Evolutionary conservation across 192 early-diverging fungal genomes (phyloP), one percentile per base, ranked within the genome.

Genomic region (Podila clonocystis): DNA sequence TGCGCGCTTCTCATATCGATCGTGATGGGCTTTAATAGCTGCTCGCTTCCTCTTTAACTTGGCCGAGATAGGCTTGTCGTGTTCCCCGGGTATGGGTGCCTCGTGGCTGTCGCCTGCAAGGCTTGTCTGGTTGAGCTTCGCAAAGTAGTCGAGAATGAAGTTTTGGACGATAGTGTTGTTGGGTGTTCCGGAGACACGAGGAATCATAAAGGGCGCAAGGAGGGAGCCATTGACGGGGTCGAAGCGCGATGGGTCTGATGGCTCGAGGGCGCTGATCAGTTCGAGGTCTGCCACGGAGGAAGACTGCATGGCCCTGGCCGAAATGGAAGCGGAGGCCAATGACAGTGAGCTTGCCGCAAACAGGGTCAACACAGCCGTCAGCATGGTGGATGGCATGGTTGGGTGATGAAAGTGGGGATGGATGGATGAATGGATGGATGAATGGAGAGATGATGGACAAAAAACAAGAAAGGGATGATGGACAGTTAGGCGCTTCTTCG

Each of bases 111-210:
- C 20, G 24, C 64, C 75, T 0, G 76, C 49, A 24, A 78, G 50
- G 50, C 68, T 72, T 15, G 76, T 68, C 20, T 58, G 20, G 61
- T 79, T 79, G 7, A 96, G 83, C n/a, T 80, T 70, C 4, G 74
- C 71, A 68, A 97, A 90, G 28, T 87, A 85, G 12, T 85, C 74
- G 1, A 91, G 90, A 59, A 98, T 91, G 63, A 90, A 92, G 0
- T 90, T 57, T 60, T 93, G 93, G 5, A 96, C 94, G 28, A 85
- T 82, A 2, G 57, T 60, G 75, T 96, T 94, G 30, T 84, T 88
- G 28, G 86, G 85, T 9, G 95, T 93, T 31, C 95, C 95, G 50
- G 94, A 88, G 28, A 94, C 90, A n/a, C 97, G 86, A 30, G 91
- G 88, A 17, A 96, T 87, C 26, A 98, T 86, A 5, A 98, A 75